Base-by-base conservation (phyloP, 805 yeast genomes). In the Kodamaea laetipori region DNA sequence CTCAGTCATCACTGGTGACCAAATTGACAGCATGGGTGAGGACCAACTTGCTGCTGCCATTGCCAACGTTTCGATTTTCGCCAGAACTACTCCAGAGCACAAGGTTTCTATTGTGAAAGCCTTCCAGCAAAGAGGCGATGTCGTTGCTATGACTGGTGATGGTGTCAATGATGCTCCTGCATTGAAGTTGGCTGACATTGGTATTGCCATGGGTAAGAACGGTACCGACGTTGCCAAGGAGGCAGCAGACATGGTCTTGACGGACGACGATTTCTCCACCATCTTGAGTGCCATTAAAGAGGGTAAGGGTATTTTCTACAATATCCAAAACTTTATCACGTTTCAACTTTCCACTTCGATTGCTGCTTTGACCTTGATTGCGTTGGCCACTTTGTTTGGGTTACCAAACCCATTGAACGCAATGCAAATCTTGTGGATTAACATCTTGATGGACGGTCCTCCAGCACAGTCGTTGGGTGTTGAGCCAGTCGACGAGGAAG, bases 161-260 rank as follows among this genome's bases (percentile, higher is more conserved):
- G 98, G 98, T 67, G 97, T 92, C 10, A 90, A 90, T 63, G 98
- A 90, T 72, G 98, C 98, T 0, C 98, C 98, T n/a, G 97, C 98
- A 4, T 75, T 92, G 55, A 90, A 92, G 61, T 74, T 90, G 54
- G 97, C 98, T 2, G 97, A 90, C 67, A 90, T 90, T 54, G 98
- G 98, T 57, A 88, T 92, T 54, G 84, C 96, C 10, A 90, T 90
- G 94, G 94, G 90, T 47, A 80, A 80, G 54, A 84, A 86, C 71
- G 99, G 99, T 47, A 94, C 98, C 0, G 99, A 92, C 65, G 99
- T 92, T 31, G 99, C 99, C 38, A 92, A 92, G 59, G 99, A 92
- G 64, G 98, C 98, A 1, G 87, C 97, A 2, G 99, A 92, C 65
- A 92, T 92, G 98, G 92, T 92, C 43, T 75, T 92, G 50, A 92